Percentiles rank a stretch among this genome's conserved stretches.
Conservation (phyloP, 1,139 yeast species). For the Diutina sp. region DNA sequence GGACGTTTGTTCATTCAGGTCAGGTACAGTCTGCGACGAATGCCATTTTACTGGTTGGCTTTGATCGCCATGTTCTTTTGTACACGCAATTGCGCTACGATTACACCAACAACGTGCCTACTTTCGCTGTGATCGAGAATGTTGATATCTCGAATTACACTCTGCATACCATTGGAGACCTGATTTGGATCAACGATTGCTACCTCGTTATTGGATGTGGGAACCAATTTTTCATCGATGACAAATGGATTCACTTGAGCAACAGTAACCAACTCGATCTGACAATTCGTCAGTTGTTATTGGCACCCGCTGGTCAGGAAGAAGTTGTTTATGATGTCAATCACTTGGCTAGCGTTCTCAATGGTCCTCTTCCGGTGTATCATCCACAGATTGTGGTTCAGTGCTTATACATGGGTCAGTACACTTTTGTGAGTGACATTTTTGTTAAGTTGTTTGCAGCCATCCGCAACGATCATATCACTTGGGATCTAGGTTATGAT, state of each 20-base stretch:
- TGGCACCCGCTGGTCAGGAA: conserved; percentile 12
- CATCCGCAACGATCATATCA: conserved; percentile 27
- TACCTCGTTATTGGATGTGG: conserved; percentile 78
- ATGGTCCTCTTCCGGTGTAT: conserved; percentile 82
- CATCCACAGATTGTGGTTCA: conserved; percentile 89
- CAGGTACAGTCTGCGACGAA: conserved; percentile 31
- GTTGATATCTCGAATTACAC: conserved; percentile 64
- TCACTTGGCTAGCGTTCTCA: conserved; percentile 60
- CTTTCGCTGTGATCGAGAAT: conserved; percentile 65
- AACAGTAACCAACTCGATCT: conserved; percentile 14
- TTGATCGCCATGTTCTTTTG: conserved; percentile 43
- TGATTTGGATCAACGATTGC: conserved; percentile 75
- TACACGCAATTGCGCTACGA: conserved; percentile 82
- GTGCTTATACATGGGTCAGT: conserved; percentile 51
- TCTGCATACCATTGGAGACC: conserved; percentile 75
- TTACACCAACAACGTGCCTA: conserved; percentile 68
- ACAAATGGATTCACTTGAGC: conserved; percentile 34
- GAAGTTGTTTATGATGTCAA: conserved; percentile 19
- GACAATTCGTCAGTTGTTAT: conserved; percentile 37
- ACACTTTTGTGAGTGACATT: conserved; percentile 43
- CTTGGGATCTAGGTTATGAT: conserved; percentile 18
- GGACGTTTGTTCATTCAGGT: conserved; percentile 50
- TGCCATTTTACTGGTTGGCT: conserved; percentile 74
- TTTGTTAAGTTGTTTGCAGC: conserved; percentile 38
- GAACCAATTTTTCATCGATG: conserved; percentile 76